These are phyloP conservation scores for Physcomitrellopsis africana DNA, from an alignment of 225 moss, liverwort and hornwort species.

Conservation along the genomic window DNA sequence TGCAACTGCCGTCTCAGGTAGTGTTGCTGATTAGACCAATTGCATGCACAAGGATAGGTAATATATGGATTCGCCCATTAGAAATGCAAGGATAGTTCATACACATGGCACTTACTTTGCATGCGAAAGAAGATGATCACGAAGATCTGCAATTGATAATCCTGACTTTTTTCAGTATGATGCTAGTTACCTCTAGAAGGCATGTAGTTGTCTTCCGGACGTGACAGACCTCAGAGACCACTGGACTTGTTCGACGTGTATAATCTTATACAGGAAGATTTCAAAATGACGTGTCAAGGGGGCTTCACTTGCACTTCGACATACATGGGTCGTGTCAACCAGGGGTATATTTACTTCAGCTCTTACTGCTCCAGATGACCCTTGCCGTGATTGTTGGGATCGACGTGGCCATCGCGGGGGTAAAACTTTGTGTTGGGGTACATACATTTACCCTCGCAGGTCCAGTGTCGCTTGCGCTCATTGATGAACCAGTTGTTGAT, in stretches of 20 bases:
- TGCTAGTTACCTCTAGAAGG: neutral
- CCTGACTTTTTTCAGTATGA: neutral
- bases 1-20: neutral
- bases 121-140: slow-evolving; percentile 5
- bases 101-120: neutral
- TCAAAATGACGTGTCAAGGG: neutral
- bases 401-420: neutral
- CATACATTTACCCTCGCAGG: slow-evolving; percentile 42
- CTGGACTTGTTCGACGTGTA: neutral
- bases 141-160: neutral
- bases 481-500: slow-evolving; percentile 64
- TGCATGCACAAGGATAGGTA: neutral
- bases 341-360: neutral
- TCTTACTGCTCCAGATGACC: slow-evolving; percentile 1
- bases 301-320: neutral
- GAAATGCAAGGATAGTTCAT: neutral
- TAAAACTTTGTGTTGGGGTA: slow-evolving; percentile 18
- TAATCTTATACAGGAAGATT: neutral
- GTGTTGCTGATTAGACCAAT: neutral
- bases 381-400: neutral
- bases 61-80: neutral
- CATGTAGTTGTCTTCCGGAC: neutral
- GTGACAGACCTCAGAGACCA: neutral
- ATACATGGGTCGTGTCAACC: neutral
- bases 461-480: slow-evolving; percentile 63